Conservation (phyloP, 2,329 filamentous ascomycete genomes). For the Penicillium sp. region DNA sequence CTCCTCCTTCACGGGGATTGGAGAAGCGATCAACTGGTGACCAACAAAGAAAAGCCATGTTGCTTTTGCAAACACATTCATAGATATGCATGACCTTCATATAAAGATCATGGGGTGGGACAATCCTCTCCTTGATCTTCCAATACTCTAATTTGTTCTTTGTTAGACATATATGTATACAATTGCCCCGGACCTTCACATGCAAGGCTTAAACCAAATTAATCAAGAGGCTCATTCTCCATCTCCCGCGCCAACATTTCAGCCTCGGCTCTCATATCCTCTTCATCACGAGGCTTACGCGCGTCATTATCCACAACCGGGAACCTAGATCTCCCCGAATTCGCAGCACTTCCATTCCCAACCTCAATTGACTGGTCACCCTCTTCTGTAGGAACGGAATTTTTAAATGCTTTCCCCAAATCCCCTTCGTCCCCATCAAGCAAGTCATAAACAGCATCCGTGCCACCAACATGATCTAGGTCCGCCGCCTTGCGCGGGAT, state of each 20-base stretch:
- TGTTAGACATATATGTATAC: no score
- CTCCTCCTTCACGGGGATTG: background rate
- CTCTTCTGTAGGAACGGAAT: constrained; percentile 37
- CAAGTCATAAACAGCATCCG: constrained; percentile 75
- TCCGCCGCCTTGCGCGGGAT: constrained; percentile 68
- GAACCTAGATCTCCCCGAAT: constrained; percentile 58
- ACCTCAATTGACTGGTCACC: constrained; percentile 7
- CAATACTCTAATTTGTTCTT: no score
- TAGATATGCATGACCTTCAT: background rate
- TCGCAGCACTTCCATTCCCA: constrained; percentile 22
- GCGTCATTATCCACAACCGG: constrained; percentile 69
- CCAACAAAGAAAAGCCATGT: background rate
- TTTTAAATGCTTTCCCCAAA: constrained; percentile 67
- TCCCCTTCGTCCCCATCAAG: constrained; percentile 85
- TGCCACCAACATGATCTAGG: constrained; percentile 55
- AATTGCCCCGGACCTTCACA: background rate
- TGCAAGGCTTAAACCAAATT: background rate
- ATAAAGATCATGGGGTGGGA: background rate
- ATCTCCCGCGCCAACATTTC: constrained; percentile 52
- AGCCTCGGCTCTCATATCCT: constrained; percentile 80
- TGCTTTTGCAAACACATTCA: background rate
- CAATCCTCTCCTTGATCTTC: background rate
- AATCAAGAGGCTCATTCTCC: constrained; percentile 37
- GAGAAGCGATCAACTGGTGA: background rate
- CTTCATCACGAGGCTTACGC: constrained; percentile 63